These are phyloP conservation scores for Thalassiosira gravida DNA, from an alignment of 352 stramenopile genomes.

Conservation along the genomic window DNA sequence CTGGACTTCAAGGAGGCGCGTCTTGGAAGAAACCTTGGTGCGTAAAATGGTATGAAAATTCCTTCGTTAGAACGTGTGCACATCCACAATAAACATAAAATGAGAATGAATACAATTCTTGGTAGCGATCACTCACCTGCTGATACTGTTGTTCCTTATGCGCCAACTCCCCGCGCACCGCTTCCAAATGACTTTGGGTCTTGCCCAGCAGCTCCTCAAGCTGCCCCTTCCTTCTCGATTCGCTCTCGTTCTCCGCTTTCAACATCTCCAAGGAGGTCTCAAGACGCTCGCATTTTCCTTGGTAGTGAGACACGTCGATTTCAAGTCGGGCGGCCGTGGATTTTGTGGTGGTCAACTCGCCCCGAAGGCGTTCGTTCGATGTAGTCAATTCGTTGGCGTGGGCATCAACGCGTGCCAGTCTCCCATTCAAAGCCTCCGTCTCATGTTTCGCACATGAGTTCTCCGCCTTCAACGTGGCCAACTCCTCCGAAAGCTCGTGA, in stretches of 20 bases:
- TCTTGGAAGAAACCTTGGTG: slow-evolving; percentile 36
- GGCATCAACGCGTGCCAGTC: slow-evolving; percentile 68
- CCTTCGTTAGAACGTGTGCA: too few relatives aligned
- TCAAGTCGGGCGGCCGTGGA: slow-evolving; percentile 55
- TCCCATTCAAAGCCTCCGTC: slow-evolving; percentile 63
- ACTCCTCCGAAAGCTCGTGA: slow-evolving; percentile 62
- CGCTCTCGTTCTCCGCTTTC: slow-evolving; percentile 39
- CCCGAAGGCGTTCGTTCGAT: slow-evolving; percentile 58
- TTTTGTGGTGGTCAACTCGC: slow-evolving; percentile 63
- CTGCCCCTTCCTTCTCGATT: slow-evolving; percentile 33
- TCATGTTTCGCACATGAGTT: slow-evolving; percentile 53
- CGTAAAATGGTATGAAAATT: too few relatives aligned
- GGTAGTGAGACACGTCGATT: slow-evolving; percentile 71
- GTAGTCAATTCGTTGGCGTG: slow-evolving; percentile 65
- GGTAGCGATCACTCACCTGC: slow-evolving; percentile 33
- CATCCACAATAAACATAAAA: too few relatives aligned
- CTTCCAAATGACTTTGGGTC: slow-evolving; percentile 47
- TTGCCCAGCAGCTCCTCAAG: slow-evolving; percentile 44
- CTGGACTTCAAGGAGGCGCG: slow-evolving; percentile 68
- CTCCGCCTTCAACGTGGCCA: slow-evolving; percentile 55
- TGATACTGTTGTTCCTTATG: slow-evolving; percentile 58
- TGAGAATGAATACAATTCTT: too few relatives aligned
- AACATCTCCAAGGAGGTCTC: slow-evolving; percentile 66
- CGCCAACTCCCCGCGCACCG: slow-evolving; percentile 37
- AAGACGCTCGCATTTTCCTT: slow-evolving; percentile 62